phyloP scores from a whole-genome alignment of 495 filamentous ascomycete species.

The Parmelia sp. region DNA sequence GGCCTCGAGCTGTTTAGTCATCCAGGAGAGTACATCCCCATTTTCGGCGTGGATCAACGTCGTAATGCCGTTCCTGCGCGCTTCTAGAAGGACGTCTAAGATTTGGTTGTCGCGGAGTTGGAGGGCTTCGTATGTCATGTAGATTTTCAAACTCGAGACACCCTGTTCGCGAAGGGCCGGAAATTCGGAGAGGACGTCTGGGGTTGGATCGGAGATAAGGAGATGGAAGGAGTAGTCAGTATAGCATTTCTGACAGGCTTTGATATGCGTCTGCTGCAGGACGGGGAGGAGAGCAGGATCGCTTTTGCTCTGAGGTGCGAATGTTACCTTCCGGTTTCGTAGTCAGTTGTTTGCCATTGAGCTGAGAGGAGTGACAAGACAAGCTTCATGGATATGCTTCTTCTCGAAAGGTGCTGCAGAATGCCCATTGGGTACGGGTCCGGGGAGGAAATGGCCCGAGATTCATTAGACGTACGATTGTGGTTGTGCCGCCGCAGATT shows the following conservation, averaged over 20 bases:
- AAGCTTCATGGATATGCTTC: background rate
- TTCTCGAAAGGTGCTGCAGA: background rate
- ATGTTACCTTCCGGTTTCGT: slow-evolving; percentile 34
- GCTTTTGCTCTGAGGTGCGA: slow-evolving; percentile 48
- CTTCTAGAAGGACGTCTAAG: slow-evolving; percentile 47
- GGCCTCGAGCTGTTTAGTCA: slow-evolving; percentile 43
- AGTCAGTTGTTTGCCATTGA: background rate
- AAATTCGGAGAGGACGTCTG: slow-evolving; percentile 42
- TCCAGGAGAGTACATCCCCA: slow-evolving; percentile 47
- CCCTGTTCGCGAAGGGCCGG: slow-evolving; percentile 37
- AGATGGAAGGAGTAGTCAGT: slow-evolving; percentile 59
- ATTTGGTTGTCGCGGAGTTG: slow-evolving; percentile 51
- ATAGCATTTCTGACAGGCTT: slow-evolving; percentile 44
- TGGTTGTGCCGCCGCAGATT: slow-evolving; percentile 55
- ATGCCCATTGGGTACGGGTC: no score
- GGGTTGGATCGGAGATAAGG: slow-evolving; percentile 48
- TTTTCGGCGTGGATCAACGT: slow-evolving; percentile 61
- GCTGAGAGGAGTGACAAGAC: background rate
- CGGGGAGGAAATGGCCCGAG: background rate
- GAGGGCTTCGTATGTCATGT: slow-evolving; percentile 57
- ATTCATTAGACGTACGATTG: slow-evolving; percentile 31
- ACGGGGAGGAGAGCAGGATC: slow-evolving; percentile 44
- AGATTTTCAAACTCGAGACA: slow-evolving; percentile 54
- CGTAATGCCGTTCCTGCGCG: slow-evolving; percentile 43
- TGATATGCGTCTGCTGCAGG: slow-evolving; percentile 42